These are phyloP conservation scores for Trichoderma semiorbis DNA, from an alignment of 2,329 filamentous ascomycete genomes.

Conservation along the genomic window DNA sequence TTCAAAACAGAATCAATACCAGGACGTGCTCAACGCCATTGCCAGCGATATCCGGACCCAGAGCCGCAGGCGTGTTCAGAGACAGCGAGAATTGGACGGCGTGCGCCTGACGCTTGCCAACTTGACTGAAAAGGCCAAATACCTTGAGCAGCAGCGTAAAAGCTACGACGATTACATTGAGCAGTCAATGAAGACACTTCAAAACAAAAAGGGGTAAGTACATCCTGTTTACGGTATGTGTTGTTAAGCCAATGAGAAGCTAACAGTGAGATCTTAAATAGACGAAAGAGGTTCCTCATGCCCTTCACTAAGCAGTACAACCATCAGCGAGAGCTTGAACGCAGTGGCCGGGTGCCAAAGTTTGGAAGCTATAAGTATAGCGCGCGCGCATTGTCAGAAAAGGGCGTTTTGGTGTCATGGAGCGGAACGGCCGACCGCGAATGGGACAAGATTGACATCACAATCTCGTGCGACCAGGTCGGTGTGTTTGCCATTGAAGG, in stretches of 20 bases:
- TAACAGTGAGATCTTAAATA: slow-evolving; percentile 30
- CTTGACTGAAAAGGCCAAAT: slow-evolving; percentile 81
- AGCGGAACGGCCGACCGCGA: slow-evolving; percentile 75
- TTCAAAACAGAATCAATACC: slow-evolving; percentile 86
- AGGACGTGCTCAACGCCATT: slow-evolving; percentile 96
- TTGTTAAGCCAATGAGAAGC: not conserved
- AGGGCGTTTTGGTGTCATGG: slow-evolving; percentile 93
- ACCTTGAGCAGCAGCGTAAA: slow-evolving; percentile 92
- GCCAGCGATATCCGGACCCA: slow-evolving; percentile 96
- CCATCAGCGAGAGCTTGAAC: slow-evolving; percentile 92
- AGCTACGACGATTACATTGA: slow-evolving; percentile 99
- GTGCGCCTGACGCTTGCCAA: slow-evolving; percentile 72
- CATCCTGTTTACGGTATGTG: not conserved
- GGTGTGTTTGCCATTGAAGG: slow-evolving; percentile 93
- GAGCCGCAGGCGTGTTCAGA: slow-evolving; percentile 85
- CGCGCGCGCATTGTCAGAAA: slow-evolving; percentile 81
- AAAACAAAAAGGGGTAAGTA: slow-evolving; percentile 85
- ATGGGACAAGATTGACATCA: slow-evolving; percentile 90
- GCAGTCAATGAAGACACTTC: slow-evolving; percentile 93
- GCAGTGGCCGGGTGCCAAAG: slow-evolving; percentile 88
- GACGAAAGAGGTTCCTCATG: slow-evolving; percentile 88
- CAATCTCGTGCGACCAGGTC: slow-evolving; percentile 89
- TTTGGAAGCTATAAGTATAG: slow-evolving; percentile 99
- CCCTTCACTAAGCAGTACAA: slow-evolving; percentile 99
- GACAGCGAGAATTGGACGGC: slow-evolving; percentile 84